phyloP scores from a whole-genome alignment of 148 eudicot genomes.

The Chenopodium berlandieri region DNA sequence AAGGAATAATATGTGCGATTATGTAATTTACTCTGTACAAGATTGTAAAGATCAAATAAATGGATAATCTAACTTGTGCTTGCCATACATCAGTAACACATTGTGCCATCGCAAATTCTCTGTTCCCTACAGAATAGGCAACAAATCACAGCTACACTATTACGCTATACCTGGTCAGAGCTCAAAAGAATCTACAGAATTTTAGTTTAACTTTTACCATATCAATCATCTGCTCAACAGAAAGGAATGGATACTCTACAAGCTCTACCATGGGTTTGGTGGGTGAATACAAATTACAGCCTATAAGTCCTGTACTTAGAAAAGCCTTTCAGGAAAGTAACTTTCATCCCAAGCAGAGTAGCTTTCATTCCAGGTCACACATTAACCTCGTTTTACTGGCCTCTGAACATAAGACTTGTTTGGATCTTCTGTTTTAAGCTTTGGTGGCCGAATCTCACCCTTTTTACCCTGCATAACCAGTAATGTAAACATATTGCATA shows the following conservation, averaged over 20 bases:
- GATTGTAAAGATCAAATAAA: background rate
- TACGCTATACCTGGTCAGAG: background rate
- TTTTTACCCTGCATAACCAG: slow-evolving; percentile 60
- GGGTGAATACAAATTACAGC: slow-evolving; percentile 12
- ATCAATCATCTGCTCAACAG: slow-evolving; percentile 7
- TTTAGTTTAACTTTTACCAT: background rate
- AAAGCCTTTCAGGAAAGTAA: background rate
- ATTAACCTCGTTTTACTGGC: slow-evolving; percentile 79
- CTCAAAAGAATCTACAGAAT: background rate
- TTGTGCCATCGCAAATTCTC: too few species aligned
- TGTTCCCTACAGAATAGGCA: background rate
- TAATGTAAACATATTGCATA: background rate
- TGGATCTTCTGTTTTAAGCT: slow-evolving; percentile 98
- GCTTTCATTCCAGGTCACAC: background rate
- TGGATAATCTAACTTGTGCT: background rate
- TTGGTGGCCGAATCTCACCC: slow-evolving; percentile 95
- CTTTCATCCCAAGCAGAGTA: background rate
- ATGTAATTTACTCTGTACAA: background rate
- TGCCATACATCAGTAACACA: too few species aligned
- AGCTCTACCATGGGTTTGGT: slow-evolving; percentile 10
- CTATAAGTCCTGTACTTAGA: background rate
- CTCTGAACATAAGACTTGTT: slow-evolving; percentile 96
- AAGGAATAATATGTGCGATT: too few species aligned
- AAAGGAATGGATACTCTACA: slow-evolving; percentile 2
- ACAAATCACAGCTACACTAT: background rate